phyloP scores from a whole-genome alignment of 1,284 basidiomycete genomes.

The Tausonia pullulans region DNA sequence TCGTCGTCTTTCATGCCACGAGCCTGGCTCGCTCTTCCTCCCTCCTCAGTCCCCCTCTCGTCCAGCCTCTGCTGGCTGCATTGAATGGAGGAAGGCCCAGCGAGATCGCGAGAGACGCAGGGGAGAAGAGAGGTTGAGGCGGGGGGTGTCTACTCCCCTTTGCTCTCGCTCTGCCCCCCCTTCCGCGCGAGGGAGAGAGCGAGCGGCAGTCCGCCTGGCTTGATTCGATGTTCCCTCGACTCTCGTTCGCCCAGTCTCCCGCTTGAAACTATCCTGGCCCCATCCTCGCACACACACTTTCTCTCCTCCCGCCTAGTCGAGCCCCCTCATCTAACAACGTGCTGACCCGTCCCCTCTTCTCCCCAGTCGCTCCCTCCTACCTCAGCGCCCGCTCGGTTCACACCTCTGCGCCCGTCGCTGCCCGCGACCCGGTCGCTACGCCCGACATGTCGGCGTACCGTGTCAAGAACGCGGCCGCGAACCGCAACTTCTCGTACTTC shows the following conservation, averaged over 20 bases:
- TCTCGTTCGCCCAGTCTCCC: neutral
- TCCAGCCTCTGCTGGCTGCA: neutral
- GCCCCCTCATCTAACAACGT: neutral
- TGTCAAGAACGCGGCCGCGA: conserved; percentile 50
- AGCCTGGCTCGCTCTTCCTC: neutral
- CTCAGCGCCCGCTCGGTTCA: conserved; percentile 29
- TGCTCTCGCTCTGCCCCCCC: too few species aligned
- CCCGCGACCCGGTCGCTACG: conserved; percentile 46
- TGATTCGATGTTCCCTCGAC: neutral
- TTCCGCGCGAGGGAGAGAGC: too few species aligned
- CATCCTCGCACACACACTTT: neutral
- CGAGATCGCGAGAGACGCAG: too few species aligned
- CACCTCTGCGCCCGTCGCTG: conserved; percentile 20
- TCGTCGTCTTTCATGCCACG: neutral
- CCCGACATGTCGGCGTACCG: conserved; percentile 84
- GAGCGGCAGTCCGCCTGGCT: neutral
- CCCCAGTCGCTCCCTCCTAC: conserved; percentile 4
- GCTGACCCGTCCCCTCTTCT: neutral
- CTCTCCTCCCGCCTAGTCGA: neutral
- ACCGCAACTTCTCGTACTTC: conserved; percentile 88
- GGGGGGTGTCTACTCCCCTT: too few species aligned
- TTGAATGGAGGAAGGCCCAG: too few species aligned
- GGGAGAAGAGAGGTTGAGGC: too few species aligned
- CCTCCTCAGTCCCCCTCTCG: neutral
- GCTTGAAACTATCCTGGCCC: neutral